Base-by-base conservation (phyloP, 495 filamentous ascomycete genomes). In the Acidiella bohemica region DNA sequence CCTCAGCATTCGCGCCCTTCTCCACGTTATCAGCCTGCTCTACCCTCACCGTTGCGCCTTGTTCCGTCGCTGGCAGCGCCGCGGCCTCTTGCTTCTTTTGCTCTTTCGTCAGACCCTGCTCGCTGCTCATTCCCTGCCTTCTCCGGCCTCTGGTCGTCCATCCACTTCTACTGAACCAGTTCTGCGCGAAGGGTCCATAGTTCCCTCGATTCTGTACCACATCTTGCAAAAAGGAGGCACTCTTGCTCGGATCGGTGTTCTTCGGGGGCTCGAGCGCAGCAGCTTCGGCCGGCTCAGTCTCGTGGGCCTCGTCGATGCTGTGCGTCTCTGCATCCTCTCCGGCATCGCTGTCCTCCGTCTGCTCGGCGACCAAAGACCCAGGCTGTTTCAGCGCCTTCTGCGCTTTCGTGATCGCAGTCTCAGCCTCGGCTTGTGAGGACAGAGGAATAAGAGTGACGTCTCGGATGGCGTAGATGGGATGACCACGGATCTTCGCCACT, bases 381-480 rank as follows among this genome's bases (percentile, higher is more conserved):
- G 56, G 62, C 16, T 64, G 58, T 36, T 58, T 49, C 19, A 71
- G 44, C 32, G 70, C 66, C 21, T 67, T 64, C 10, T 68, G 68
- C 0, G 84, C 80, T 36, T 75, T 70, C 3, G 62, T 49, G 26
- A 95, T 78, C 4, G 84, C 77, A 11, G 67, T 67, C 45, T 66
- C 66, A 4, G 90, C 88, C 17, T 88, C 84, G 28, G 53, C 54
- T 46, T 76, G 77, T 12, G 79, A 90, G 11, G 79, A 71, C 13
- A 87, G 73, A 1, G 90, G 90, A 14, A 92, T 93, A 18, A 97
- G 65, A 1, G 85, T 78, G 22, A 97, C 78, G 47, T 86, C 82
- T 39, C 77, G 83, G 32, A 93, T 69, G 29, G 81, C 75, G 56
- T 93, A 95, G 38, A 95, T 65, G 3, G 87, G 80, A 32, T 74